Conservation (phyloP, 306 rosid genomes). For the Cicer arietinum region DNA sequence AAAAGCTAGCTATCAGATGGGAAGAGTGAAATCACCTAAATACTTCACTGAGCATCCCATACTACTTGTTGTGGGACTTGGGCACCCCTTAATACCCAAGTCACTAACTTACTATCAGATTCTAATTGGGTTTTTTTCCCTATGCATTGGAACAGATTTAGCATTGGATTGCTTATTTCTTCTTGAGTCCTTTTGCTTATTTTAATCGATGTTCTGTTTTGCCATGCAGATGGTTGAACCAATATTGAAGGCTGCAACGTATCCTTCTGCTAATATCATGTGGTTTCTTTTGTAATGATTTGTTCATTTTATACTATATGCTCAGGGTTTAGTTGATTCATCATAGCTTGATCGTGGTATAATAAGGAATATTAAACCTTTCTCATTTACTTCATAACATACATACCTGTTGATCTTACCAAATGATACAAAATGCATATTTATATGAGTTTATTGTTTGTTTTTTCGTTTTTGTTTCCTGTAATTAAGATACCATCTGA, state of each 20-base stretch:
- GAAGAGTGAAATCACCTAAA: no score
- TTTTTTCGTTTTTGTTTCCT: background rate
- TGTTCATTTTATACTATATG: constrained; percentile 11
- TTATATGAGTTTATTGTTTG: background rate
- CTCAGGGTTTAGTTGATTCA: constrained; percentile 15
- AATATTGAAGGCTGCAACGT: constrained; percentile 84
- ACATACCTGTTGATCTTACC: constrained; percentile 5
- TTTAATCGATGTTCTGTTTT: constrained; percentile 30
- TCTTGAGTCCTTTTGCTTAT: constrained; percentile 13
- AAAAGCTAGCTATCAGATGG: background rate
- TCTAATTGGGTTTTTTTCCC: background rate
- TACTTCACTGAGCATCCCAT: no score
- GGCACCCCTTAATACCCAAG: no score
- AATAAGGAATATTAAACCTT: background rate
- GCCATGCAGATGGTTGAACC: constrained; percentile 90
- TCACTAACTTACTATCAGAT: background rate
- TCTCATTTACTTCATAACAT: constrained; percentile 2
- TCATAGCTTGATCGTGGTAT: constrained; percentile 8
- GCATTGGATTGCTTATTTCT: constrained; percentile 20
- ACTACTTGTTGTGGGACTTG: no score
- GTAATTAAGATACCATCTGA: background rate
- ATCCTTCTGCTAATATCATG: constrained; percentile 56
- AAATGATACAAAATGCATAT: constrained; percentile 4
- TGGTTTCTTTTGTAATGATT: constrained; percentile 15
- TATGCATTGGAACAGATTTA: constrained; percentile 20